Evolutionary conservation across 2,329 filamentous ascomycete species (phyloP).

Genomic region (Fusarium buharicum): DNA sequence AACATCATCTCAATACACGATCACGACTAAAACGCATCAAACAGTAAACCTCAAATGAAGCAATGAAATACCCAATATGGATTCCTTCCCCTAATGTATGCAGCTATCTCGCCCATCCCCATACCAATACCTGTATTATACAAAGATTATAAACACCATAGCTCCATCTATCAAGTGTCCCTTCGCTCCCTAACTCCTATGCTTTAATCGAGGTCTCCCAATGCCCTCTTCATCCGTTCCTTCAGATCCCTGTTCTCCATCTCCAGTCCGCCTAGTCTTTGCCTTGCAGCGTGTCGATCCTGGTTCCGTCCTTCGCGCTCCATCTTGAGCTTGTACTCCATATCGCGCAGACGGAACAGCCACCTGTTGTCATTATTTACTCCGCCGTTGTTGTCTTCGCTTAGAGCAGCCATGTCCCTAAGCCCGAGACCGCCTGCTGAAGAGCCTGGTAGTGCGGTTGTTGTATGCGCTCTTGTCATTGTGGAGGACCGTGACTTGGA

Average conservation of each 20-base stretch:
- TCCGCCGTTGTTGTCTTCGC: slow-evolving; percentile 36
- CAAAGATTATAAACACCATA: slow-evolving; percentile 41
- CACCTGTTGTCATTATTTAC: slow-evolving; percentile 73
- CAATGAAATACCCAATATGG: slow-evolving; percentile 19
- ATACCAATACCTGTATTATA: slow-evolving; percentile 41
- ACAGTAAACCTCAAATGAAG: neutral
- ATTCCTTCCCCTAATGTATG: slow-evolving; percentile 16
- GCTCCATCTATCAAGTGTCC: slow-evolving; percentile 37
- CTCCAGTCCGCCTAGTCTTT: slow-evolving; percentile 80
- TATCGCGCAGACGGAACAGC: slow-evolving; percentile 84
- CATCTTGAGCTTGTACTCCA: slow-evolving; percentile 88
- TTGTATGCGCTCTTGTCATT: slow-evolving; percentile 47
- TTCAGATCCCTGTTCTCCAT: slow-evolving; percentile 77
- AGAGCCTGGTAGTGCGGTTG: slow-evolving; percentile 43
- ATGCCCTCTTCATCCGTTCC: slow-evolving; percentile 64
- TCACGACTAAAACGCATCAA: too few relatives aligned
- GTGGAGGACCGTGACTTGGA: slow-evolving; percentile 48
- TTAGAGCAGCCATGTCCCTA: slow-evolving; percentile 46
- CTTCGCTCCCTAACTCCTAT: slow-evolving; percentile 19
- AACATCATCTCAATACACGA: too few relatives aligned
- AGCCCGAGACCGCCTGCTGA: slow-evolving; percentile 41
- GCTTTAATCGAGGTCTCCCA: slow-evolving; percentile 42
- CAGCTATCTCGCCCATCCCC: slow-evolving; percentile 18
- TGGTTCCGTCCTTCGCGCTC: slow-evolving; percentile 87
- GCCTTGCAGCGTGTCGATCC: slow-evolving; percentile 84